phyloP scores from a whole-genome alignment of 2,329 filamentous ascomycete genomes.

The Thermothelomyces thermophilus region DNA sequence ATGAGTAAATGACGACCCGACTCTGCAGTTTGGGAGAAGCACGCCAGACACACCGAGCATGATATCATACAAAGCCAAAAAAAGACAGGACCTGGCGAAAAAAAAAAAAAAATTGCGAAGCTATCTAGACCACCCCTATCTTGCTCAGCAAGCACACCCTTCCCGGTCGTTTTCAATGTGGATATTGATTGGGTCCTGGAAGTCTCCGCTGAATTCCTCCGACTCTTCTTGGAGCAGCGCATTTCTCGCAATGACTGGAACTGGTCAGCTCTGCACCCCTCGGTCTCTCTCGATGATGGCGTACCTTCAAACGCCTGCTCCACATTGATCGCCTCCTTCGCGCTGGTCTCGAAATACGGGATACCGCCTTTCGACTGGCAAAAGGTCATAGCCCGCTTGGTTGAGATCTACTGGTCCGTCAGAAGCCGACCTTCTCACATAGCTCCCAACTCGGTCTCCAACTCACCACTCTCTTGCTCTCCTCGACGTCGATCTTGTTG shows the following conservation, averaged over 20 bases:
- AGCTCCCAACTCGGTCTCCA: neutral
- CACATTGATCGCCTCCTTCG: conserved; percentile 97
- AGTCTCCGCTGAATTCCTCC: conserved; percentile 95
- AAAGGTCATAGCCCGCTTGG: conserved; percentile 93
- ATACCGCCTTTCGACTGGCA: conserved; percentile 97
- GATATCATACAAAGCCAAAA: conserved; percentile 26
- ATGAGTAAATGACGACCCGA: conserved; percentile 10
- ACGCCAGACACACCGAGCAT: conserved; percentile 21
- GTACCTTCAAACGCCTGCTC: conserved; percentile 69
- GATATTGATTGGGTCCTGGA: conserved; percentile 97
- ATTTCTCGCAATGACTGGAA: conserved; percentile 84
- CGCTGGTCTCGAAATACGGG: conserved; percentile 98
- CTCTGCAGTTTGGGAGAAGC: conserved; percentile 11
- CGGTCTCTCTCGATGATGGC: neutral
- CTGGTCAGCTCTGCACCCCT: conserved; percentile 10
- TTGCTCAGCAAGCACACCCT: conserved; percentile 73
- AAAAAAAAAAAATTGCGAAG: no score
- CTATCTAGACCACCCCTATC: conserved; percentile 1
- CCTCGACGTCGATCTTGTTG: conserved; percentile 98
- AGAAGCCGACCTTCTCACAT: neutral
- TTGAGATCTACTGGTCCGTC: conserved; percentile 60
- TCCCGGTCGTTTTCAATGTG: conserved; percentile 91
- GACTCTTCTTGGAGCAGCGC: conserved; percentile 95
- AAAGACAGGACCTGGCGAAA: conserved; percentile 12
- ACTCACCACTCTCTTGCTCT: conserved; percentile 85